Conservation (phyloP, 2,329 filamentous ascomycete species). For the Mariannaea sp. region DNA sequence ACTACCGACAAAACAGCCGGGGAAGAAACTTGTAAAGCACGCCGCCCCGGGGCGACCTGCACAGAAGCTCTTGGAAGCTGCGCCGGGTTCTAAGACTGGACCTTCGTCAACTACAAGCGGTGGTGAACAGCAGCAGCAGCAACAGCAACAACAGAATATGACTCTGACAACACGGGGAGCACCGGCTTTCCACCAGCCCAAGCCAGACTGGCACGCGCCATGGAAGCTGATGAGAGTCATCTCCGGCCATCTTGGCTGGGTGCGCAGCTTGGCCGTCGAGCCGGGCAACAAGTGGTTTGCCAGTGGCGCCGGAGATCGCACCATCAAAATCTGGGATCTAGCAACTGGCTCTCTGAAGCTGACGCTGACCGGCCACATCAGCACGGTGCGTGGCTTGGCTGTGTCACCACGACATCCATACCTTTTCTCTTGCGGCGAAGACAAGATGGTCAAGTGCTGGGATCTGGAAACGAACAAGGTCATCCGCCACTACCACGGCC, state of each 20-base stretch:
- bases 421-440: slow-evolving; percentile 95
- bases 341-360: slow-evolving; percentile 83
- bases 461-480: slow-evolving; percentile 99
- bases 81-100: slow-evolving; percentile 45
- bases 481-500: slow-evolving; percentile 95
- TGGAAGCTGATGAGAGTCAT: slow-evolving; percentile 99
- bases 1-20: slow-evolving; percentile 59
- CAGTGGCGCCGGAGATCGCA: slow-evolving; percentile 90
- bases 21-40: slow-evolving; percentile 54
- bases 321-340: slow-evolving; percentile 98
- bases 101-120: slow-evolving; percentile 43
- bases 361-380: slow-evolving; percentile 93
- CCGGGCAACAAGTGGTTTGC: slow-evolving; percentile 98
- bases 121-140: no score
- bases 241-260: slow-evolving; percentile 95
- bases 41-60: slow-evolving; percentile 40
- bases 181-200: slow-evolving; percentile 52
- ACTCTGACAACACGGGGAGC: slow-evolving; percentile 41
- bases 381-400: slow-evolving; percentile 87
- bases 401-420: slow-evolving; percentile 95
- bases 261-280: slow-evolving; percentile 85
- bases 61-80: slow-evolving; percentile 48
- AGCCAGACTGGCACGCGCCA: slow-evolving; percentile 94
- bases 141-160: slow-evolving; percentile 40
- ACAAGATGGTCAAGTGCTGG: slow-evolving; percentile 99